phyloP scores from a whole-genome alignment of 2,329 filamentous ascomycete species.

The Colletotrichum lentis region DNA sequence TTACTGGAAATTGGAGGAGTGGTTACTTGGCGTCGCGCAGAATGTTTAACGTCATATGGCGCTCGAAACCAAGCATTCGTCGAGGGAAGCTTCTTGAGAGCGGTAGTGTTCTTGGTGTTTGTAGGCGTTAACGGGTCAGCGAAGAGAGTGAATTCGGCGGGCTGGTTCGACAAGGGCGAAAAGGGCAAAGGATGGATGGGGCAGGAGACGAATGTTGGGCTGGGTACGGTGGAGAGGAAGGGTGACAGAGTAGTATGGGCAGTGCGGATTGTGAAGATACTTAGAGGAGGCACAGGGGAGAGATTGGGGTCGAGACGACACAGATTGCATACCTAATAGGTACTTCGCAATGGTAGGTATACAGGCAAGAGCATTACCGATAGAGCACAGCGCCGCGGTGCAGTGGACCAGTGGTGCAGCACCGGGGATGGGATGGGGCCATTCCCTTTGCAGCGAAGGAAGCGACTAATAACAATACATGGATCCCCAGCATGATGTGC shows the following conservation, averaged over 20 bases:
- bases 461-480: slow-evolving; percentile 28
- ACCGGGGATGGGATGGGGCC: background rate
- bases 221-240: background rate
- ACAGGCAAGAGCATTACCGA: background rate
- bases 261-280: background rate
- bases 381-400: background rate
- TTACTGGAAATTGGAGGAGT: slow-evolving; percentile 7
- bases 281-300: background rate
- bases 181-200: slow-evolving; percentile 8
- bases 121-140: background rate
- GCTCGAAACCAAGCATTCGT: background rate
- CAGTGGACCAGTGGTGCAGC: background rate
- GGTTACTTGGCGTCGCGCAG: slow-evolving; percentile 15
- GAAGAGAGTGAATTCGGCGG: background rate
- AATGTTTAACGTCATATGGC: background rate
- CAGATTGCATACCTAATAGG: background rate
- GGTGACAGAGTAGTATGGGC: background rate
- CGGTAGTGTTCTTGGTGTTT: slow-evolving; percentile 2
- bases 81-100: background rate
- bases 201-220: background rate
- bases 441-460: slow-evolving; percentile 26
- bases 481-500: slow-evolving; percentile 16
- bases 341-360: background rate
- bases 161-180: background rate
- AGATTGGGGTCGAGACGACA: slow-evolving; percentile 8